Evolutionary conservation across 768 basidiomycete species (phyloP).

Genomic region (Leccinum imitatum): DNA sequence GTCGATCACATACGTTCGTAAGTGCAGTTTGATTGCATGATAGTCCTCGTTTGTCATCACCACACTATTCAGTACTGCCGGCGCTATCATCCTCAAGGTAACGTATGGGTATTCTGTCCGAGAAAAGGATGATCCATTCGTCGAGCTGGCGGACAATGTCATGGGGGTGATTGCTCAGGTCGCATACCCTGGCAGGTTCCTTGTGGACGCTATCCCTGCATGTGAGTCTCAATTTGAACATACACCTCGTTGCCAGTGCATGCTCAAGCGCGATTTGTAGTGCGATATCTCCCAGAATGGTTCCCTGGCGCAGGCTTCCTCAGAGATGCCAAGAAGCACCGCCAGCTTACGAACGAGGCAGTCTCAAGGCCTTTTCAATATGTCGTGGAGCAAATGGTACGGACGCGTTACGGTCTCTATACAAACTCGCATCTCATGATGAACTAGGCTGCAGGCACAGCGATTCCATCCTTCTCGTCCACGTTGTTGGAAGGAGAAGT

Average conservation of each 20-base stretch:
- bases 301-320: conserved; percentile 37
- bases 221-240: conserved; percentile 6
- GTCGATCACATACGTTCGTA: conserved; percentile 25
- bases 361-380: conserved; percentile 44
- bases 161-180: conserved; percentile 16
- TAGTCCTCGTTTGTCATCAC: background rate
- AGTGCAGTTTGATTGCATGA: background rate
- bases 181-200: conserved; percentile 9
- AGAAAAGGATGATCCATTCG: conserved; percentile 36
- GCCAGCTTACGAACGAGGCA: conserved; percentile 34
- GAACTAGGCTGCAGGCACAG: conserved; percentile 17
- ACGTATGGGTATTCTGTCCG: conserved; percentile 42
- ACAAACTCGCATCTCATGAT: background rate
- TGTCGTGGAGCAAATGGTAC: conserved; percentile 48
- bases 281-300: conserved; percentile 35
- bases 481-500: conserved; percentile 12
- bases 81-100: conserved; percentile 37
- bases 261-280: conserved; percentile 13
- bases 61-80: conserved; percentile 8
- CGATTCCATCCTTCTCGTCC: conserved; percentile 21
- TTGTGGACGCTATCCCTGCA: conserved; percentile 25
- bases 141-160: conserved; percentile 28
- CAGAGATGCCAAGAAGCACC: conserved; percentile 28
- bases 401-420: background rate
- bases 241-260: background rate